These are phyloP conservation scores for Pholiota microspora DNA, from an alignment of 768 basidiomycete species.

Conservation along the genomic window DNA sequence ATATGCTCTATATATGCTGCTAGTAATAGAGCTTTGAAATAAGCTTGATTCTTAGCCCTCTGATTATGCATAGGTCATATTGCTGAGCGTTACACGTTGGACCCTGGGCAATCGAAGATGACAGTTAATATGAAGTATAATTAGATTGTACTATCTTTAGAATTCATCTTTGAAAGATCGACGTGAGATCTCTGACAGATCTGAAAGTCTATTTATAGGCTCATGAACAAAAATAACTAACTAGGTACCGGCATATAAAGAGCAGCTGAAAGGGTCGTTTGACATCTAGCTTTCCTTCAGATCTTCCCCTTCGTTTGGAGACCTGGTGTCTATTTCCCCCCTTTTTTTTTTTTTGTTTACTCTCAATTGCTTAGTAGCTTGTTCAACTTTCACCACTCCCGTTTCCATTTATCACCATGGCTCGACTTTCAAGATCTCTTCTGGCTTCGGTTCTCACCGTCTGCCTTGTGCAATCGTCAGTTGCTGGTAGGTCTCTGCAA, in stretches of 20 bases:
- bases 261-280: neutral
- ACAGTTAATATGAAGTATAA: neutral
- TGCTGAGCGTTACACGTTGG: neutral
- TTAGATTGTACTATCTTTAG: neutral
- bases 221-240: neutral
- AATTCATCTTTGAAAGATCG: neutral
- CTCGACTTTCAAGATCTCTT: conserved; percentile 14
- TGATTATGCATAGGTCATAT: neutral
- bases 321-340: conserved; percentile 19
- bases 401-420: conserved; percentile 11
- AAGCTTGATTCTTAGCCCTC: neutral
- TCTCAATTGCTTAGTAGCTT: conserved; percentile 11
- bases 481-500: conserved; percentile 14
- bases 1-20: neutral
- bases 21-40: neutral
- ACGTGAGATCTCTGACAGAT: neutral
- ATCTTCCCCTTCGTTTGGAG: conserved; percentile 12
- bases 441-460: conserved; percentile 14
- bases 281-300: conserved; percentile 15
- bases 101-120: neutral
- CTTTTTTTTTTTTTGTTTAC: conserved; percentile 12
- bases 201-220: neutral
- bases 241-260: neutral
- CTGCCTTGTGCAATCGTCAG: conserved; percentile 17
- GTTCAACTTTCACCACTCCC: conserved; percentile 6